Percentiles rank a stretch among this genome's conserved stretches.
Conservation (phyloP, 768 basidiomycete species). For the Dacryopinax spathularia region DNA sequence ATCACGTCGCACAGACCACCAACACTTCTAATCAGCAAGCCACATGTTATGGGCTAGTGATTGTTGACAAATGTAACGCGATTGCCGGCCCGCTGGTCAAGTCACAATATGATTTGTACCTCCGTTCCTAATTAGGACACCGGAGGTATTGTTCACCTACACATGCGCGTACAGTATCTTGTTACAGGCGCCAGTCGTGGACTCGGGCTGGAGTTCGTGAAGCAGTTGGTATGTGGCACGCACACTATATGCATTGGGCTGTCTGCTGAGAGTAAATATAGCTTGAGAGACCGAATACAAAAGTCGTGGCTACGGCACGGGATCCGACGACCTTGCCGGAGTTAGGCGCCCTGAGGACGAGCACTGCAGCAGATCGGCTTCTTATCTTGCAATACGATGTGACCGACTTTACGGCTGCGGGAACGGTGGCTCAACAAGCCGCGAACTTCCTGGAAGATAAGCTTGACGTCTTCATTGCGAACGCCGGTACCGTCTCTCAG, state of each 20-base stretch:
- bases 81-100: too few relatives aligned
- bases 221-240: slow-evolving; percentile 4
- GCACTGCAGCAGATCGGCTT: not conserved
- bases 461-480: slow-evolving; percentile 6
- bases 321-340: not conserved
- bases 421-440: not conserved
- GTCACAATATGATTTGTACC: too few relatives aligned
- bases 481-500: slow-evolving; percentile 6
- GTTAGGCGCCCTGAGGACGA: not conserved
- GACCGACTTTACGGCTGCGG: not conserved
- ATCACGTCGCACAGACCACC: too few relatives aligned
- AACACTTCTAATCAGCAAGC: too few relatives aligned
- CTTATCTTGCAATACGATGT: slow-evolving; percentile 1
- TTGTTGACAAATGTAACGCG: too few relatives aligned
- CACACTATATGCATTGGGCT: not conserved
- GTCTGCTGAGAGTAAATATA: not conserved
- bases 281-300: slow-evolving; percentile 5
- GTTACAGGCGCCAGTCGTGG: slow-evolving; percentile 8
- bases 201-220: slow-evolving; percentile 5
- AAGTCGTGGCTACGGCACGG: slow-evolving; percentile 8
- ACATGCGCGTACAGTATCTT: too few relatives aligned
- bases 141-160: too few relatives aligned
- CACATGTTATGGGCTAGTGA: too few relatives aligned
- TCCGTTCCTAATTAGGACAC: too few relatives aligned
- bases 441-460: not conserved